Evolutionary conservation across 2,329 filamentous ascomycete genomes (phyloP).

Genomic region (Ascochyta lentis): DNA sequence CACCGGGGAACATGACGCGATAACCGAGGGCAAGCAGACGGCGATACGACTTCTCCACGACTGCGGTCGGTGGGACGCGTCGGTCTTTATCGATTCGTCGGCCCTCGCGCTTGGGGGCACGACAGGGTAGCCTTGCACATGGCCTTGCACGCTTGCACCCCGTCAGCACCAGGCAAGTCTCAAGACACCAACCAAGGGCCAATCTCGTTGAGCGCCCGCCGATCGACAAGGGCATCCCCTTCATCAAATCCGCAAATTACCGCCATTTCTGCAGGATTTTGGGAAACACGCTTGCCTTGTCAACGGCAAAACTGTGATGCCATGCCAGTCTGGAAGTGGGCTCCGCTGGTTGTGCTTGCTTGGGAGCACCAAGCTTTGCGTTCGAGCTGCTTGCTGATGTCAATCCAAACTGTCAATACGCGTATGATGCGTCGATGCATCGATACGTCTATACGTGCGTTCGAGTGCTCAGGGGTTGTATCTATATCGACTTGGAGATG

Average conservation of each 20-base stretch:
- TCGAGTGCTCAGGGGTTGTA: too few relatives aligned
- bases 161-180: slow-evolving; percentile 1
- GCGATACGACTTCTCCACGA: slow-evolving; percentile 10
- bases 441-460: too few relatives aligned
- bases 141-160: background rate
- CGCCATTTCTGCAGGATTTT: slow-evolving; percentile 11
- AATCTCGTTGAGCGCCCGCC: slow-evolving; percentile 16
- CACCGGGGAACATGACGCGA: slow-evolving; percentile 8
- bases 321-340: background rate
- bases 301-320: slow-evolving; percentile 3
- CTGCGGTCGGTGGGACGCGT: slow-evolving; percentile 12
- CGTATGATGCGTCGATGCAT: too few relatives aligned
- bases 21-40: slow-evolving; percentile 12
- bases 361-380: background rate
- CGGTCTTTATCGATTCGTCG: slow-evolving; percentile 9
- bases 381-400: background rate
- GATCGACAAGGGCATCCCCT: slow-evolving; percentile 18
- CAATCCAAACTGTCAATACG: too few relatives aligned
- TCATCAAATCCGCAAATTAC: slow-evolving; percentile 21
- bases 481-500: too few relatives aligned
- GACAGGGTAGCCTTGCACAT: slow-evolving; percentile 17
- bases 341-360: background rate
- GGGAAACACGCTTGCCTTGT: background rate
- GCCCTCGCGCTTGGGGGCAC: slow-evolving; percentile 1
- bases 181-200: slow-evolving; percentile 12